Conservation (phyloP, 306 rosid species). For the Cicer yamashitae region DNA sequence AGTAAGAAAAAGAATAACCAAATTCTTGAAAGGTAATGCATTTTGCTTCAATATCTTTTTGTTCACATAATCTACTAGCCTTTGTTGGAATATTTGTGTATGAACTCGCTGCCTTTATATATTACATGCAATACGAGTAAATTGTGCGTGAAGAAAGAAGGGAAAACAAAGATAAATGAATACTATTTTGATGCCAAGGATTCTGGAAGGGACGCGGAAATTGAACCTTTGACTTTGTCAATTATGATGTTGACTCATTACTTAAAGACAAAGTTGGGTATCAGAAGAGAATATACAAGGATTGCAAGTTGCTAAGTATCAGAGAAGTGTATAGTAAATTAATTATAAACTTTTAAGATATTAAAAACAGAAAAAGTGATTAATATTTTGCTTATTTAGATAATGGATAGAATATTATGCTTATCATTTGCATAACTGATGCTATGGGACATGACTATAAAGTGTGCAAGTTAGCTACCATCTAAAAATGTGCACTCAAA, state of each 20-base stretch:
- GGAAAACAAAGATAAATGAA: constrained; percentile 6
- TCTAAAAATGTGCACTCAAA: too few relatives aligned
- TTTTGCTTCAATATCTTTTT: constrained; percentile 34
- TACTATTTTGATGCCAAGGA: constrained; percentile 9
- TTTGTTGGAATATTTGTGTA: not conserved
- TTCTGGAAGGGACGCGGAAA: constrained; percentile 25
- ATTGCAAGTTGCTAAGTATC: not conserved
- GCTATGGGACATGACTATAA: not conserved
- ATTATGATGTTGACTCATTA: constrained; percentile 27
- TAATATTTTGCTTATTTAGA: not conserved
- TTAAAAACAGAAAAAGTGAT: not conserved
- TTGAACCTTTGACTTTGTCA: constrained; percentile 32
- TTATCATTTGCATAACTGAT: not conserved
- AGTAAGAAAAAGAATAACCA: constrained; percentile 39
- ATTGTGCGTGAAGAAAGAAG: not conserved
- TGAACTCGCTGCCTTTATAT: not conserved
- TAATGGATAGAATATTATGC: not conserved
- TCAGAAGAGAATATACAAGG: not conserved
- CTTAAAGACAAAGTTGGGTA: not conserved
- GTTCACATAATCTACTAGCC: not conserved
- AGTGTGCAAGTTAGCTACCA: too few relatives aligned
- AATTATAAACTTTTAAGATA: too few relatives aligned
- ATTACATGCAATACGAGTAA: not conserved
- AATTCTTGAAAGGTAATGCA: constrained; percentile 41
- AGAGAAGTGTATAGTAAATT: not conserved